phyloP scores from a whole-genome alignment of 2,329 filamentous ascomycete genomes.

The Massarina eburnea region DNA sequence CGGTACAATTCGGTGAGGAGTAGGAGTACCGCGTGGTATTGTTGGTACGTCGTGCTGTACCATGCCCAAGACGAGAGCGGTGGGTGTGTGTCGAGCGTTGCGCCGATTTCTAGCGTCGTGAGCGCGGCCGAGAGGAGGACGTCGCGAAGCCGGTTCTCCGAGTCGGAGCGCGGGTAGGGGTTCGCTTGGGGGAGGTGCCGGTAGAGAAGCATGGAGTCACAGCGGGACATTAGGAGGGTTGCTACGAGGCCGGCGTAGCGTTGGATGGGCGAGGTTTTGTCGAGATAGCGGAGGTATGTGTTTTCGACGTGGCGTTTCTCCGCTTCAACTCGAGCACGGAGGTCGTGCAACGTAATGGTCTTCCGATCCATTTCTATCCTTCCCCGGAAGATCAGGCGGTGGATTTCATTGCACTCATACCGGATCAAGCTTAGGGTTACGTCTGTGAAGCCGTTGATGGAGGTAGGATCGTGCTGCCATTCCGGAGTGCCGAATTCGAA shows the following conservation, averaged over 20 bases:
- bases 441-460: conserved; percentile 37
- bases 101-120: conserved; percentile 42
- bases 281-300: conserved; percentile 38
- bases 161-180: conserved; percentile 35
- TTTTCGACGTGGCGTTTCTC: conserved; percentile 37
- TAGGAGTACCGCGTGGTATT: conserved; percentile 41
- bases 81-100: conserved; percentile 42
- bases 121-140: conserved; percentile 40
- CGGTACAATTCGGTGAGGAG: conserved; percentile 43
- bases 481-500: conserved; percentile 39
- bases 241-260: conserved; percentile 42
- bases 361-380: conserved; percentile 43
- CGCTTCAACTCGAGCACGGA: conserved; percentile 37
- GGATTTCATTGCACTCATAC: conserved; percentile 42
- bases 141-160: conserved; percentile 40
- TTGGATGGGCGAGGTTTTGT: conserved; percentile 36
- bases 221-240: conserved; percentile 41
- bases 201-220: conserved; percentile 44
- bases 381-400: conserved; percentile 41
- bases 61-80: conserved; percentile 38
- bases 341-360: conserved; percentile 39
- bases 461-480: conserved; percentile 39
- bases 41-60: conserved; percentile 43
- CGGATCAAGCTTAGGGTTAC: conserved; percentile 39
- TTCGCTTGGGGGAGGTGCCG: conserved; percentile 41